Conservation (phyloP, 2,329 filamentous ascomycete species). For the Paraphaeosphaeria sporulosa region DNA sequence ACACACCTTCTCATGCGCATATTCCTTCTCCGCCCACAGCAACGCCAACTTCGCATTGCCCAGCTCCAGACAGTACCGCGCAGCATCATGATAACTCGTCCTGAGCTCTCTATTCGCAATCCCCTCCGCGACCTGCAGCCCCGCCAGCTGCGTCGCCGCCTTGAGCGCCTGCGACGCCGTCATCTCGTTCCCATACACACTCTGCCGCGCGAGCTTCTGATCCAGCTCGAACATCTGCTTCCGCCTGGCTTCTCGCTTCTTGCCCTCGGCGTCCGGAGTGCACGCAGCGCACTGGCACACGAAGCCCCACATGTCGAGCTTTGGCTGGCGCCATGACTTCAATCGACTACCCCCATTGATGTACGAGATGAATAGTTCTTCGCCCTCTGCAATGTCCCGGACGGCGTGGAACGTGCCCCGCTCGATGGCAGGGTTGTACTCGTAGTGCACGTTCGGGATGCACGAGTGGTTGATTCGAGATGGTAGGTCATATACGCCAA, state of each 20-base stretch:
- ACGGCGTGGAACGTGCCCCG: constrained; percentile 37
- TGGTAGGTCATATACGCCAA: constrained; percentile 9
- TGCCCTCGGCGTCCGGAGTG: constrained; percentile 10
- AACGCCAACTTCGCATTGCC: not conserved
- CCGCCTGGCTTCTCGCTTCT: constrained; percentile 12
- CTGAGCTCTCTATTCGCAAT: constrained; percentile 15
- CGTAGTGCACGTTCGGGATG: constrained; percentile 35
- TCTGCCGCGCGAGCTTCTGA: constrained; percentile 1
- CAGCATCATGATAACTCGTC: constrained; percentile 5
- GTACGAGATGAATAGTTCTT: constrained; percentile 40
- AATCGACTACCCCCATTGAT: constrained; percentile 6
- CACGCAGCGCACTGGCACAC: constrained; percentile 20
- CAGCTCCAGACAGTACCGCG: not conserved
- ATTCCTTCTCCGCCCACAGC: not conserved
- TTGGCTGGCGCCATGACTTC: constrained; percentile 6
- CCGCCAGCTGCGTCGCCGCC: constrained; percentile 14
- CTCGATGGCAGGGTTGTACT: constrained; percentile 32
- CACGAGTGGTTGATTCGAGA: constrained; percentile 41
- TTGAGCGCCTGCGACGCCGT: constrained; percentile 14
- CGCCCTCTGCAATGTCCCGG: constrained; percentile 34
- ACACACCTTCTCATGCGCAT: not conserved
- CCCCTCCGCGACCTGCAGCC: constrained; percentile 16
- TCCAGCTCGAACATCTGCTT: not conserved
- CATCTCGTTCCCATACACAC: constrained; percentile 14
- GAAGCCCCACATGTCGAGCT: constrained; percentile 20